Evolutionary conservation across 192 early-diverging fungal genomes (phyloP), one percentile per base, ranked within the genome.

Genomic region (Podila verticillata): DNA sequence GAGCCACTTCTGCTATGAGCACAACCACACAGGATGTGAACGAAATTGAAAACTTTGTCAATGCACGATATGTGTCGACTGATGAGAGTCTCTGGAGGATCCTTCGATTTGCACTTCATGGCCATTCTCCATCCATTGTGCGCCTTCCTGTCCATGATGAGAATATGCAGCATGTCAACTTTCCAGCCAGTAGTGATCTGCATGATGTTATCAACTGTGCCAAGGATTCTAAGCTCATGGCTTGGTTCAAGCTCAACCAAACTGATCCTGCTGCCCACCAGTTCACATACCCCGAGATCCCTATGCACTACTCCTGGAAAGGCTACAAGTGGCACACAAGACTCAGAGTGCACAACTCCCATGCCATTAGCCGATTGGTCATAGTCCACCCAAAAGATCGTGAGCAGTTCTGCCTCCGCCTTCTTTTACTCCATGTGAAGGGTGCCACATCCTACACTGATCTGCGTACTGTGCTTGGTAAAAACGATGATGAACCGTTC

Each of bases 31-130:
- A 49, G 20, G 57, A 17, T 7, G 48, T 20, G 0, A 36, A 80
- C 47, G 57, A 81, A 13, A 68, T 69, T 22, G 20, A 51, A 28
- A 4, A 7, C 19, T 80, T 58, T 60, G 58, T 59, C 19, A 54
- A 73, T 69, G 68, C 61, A 26, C 48, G 71, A 48, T 81, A 81
- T 59, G 48, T 81, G 26, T 81, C 63, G 32, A 71, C 70, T 20
- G 15, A 39, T 60, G 66, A 81, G 68, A 68, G 61, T 31, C 60
- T 44, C 9, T 80, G 70, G 65, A 22, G 65, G 62, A 63, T 80
- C 35, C 68, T 80, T 48, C 31, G 7, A 10, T 80, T 72, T 66
- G 26, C 20, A 8, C 19, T 80, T 12, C 70, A 80, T 20, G 35
- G 66, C 17, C 54, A 63, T n/a, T 58, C 35, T 35, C 77, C 69